These are phyloP conservation scores for Omphalea diandra DNA, from an alignment of 441 rosid species.

Conservation along the genomic window DNA sequence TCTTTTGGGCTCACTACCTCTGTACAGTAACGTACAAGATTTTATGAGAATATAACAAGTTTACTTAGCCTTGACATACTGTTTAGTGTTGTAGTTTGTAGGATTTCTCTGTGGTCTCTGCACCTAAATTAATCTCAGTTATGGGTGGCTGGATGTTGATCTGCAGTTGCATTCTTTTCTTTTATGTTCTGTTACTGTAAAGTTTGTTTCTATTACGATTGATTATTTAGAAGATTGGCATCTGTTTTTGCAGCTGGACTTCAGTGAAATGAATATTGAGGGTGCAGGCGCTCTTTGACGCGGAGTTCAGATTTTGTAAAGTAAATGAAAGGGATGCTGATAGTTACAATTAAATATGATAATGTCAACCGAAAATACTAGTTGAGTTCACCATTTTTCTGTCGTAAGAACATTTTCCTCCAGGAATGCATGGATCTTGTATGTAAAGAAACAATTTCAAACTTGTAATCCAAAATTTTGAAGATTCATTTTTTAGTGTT, in stretches of 20 bases:
- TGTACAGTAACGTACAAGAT: neutral
- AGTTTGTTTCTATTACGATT: neutral
- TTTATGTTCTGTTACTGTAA: neutral
- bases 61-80: neutral
- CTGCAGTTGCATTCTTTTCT: neutral
- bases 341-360: neutral
- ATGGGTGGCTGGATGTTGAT: neutral
- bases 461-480: neutral
- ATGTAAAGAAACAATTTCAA: neutral
- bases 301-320: slow-evolving; percentile 9
- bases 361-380: neutral
- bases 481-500: neutral
- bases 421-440: neutral
- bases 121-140: neutral
- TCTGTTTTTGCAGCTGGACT: slow-evolving; percentile 5
- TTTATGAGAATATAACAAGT: neutral
- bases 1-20: neutral
- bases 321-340: neutral
- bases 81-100: neutral
- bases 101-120: neutral
- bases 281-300: no score
- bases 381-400: neutral
- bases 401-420: neutral
- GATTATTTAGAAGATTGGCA: slow-evolving; percentile 3
- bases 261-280: neutral